phyloP scores from a whole-genome alignment of 1,139 yeast genomes.

The Nakaseomyces sp. region DNA sequence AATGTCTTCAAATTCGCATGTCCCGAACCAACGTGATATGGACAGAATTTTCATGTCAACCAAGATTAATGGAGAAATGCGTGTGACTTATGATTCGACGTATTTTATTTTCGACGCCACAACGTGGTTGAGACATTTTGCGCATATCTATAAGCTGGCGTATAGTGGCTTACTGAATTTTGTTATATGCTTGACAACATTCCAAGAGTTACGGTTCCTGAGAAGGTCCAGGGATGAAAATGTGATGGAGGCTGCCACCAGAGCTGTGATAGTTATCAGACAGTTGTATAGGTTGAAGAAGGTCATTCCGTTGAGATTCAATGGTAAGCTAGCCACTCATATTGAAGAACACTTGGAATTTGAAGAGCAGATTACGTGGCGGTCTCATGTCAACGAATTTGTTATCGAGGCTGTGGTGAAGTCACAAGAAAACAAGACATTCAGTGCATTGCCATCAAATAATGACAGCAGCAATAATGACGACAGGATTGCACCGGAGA shows the following conservation, averaged over 20 bases:
- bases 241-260: constrained; percentile 71
- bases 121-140: constrained; percentile 76
- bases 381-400: constrained; percentile 36
- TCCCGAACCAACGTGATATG: constrained; percentile 3
- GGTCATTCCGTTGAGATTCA: constrained; percentile 54
- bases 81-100: constrained; percentile 3
- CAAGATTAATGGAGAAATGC: neutral
- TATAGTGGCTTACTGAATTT: constrained; percentile 48
- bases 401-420: constrained; percentile 33
- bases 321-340: constrained; percentile 55
- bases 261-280: constrained; percentile 68
- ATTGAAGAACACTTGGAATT: constrained; percentile 41
- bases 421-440: constrained; percentile 24
- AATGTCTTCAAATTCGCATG: neutral
- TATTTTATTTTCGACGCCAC: constrained; percentile 66
- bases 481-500: no score
- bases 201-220: constrained; percentile 68
- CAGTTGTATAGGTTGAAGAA: constrained; percentile 54
- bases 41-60: neutral
- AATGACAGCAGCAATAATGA: neutral
- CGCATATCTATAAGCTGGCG: constrained; percentile 61
- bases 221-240: constrained; percentile 66
- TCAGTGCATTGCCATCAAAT: constrained; percentile 7
- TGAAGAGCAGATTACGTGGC: constrained; percentile 36
- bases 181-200: constrained; percentile 64